Base-by-base conservation (phyloP, 805 yeast genomes). In the Saccharomyces paradoxus region DNA sequence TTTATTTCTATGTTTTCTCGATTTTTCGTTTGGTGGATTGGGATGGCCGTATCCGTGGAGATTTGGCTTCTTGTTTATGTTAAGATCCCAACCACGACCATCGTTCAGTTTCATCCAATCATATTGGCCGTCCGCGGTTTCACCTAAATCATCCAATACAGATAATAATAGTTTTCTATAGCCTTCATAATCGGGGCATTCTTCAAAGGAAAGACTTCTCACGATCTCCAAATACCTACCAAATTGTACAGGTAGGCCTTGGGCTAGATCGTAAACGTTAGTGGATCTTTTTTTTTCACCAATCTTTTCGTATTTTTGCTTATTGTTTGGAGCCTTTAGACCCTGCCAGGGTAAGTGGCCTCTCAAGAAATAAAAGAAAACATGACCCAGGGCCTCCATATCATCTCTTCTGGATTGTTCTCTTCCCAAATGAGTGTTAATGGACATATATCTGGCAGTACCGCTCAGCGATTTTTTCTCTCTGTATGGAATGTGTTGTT, bases 281-380 rank as follows among this genome's bases (percentile, higher is more conserved):
- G 99, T 92, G 1, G 90, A 80, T 73, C 91, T 89, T 71, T 94
- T 94, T 75, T 90, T 92, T 69, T 91, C 95, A 57, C 99, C 98
- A 70, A 94, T 94, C 70, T 90, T 91, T 71, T 94, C 98, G 72
- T 94, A 94, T 74, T 94, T 94, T 65, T 89, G 97, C 74, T 94
- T 92, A 77, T 94, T 94, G 46, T 96, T 91, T 60, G 97, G 97
- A 6, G 99, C 99, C 71, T 94, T 92, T 61, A 94, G 78, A 27
- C 99, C 99, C 76, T 94, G 99, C 99, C 99, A 94, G 57, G 99
- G 99, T 66, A 94, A 77, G 56, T 89, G 88, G 49, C 99, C 99
- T 63, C 96, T 82, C 60, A 92, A 73, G 72, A 94, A 94, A 73
- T 94, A 94, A 77, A 94, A 87, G 67, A 94, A 89, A 9, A 94